These are phyloP conservation scores for Pachyrhizus erosus DNA, from an alignment of 306 rosid species.

Conservation along the genomic window DNA sequence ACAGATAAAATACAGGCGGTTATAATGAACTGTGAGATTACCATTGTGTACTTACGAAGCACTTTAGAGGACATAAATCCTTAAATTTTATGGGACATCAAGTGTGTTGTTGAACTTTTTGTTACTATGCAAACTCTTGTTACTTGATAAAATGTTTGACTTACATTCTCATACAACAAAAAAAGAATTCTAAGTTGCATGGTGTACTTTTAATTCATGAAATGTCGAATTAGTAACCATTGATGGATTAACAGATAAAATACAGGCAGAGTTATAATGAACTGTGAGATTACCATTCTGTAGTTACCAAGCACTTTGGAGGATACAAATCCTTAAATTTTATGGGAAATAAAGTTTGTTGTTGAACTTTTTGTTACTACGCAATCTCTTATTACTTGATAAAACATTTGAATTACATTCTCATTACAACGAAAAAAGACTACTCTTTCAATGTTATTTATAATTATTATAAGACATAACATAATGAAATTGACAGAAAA, in stretches of 20 bases:
- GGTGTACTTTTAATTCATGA: no score
- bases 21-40: no score
- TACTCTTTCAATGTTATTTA: not conserved
- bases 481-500: not conserved
- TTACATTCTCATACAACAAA: no score
- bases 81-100: no score
- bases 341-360: slow-evolving; percentile 9
- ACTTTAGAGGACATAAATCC: no score
- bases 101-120: no score
- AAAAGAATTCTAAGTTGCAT: no score
- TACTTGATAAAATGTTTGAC: no score
- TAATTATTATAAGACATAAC: slow-evolving; percentile 1
- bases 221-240: not conserved
- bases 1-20: no score
- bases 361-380: slow-evolving; percentile 10
- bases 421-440: slow-evolving; percentile 19
- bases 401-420: slow-evolving; percentile 29
- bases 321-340: slow-evolving; percentile 22
- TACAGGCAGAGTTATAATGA: slow-evolving; percentile 4
- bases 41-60: no score
- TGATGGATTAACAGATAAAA: not conserved
- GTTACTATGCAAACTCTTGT: no score
- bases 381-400: slow-evolving; percentile 31
- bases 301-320: slow-evolving; percentile 1
- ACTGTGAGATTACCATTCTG: slow-evolving; percentile 9